phyloP scores from a whole-genome alignment of 495 filamentous ascomycete genomes.

The Parachaetomium inaequale region DNA sequence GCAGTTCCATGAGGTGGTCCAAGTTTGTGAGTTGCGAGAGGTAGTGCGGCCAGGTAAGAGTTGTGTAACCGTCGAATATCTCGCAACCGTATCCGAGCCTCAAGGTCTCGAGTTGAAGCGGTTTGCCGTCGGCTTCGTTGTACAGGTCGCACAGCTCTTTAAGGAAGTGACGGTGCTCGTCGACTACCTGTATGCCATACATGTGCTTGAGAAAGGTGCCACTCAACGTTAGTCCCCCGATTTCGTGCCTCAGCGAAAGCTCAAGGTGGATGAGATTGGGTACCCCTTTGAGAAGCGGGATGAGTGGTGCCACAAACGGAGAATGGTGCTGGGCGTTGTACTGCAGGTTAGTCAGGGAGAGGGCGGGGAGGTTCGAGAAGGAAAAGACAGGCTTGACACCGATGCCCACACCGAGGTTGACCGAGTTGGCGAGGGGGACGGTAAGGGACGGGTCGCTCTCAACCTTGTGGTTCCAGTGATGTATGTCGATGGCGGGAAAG shows the following conservation, averaged over 20 bases:
- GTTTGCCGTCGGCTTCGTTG: no score
- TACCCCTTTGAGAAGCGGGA: neutral
- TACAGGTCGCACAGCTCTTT: neutral
- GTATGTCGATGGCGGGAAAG: neutral
- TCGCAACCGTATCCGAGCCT: neutral
- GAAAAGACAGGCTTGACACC: neutral
- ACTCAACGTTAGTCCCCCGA: neutral
- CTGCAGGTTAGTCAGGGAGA: neutral
- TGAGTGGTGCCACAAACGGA: neutral
- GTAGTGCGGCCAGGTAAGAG: neutral
- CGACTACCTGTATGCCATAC: neutral
- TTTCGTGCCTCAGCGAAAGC: neutral
- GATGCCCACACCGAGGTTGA: neutral
- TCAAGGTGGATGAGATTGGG: neutral
- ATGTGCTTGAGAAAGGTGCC: neutral
- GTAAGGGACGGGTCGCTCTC: neutral
- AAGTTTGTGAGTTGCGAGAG: neutral
- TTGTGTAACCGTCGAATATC: neutral
- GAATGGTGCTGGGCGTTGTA: neutral
- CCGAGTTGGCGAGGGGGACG: neutral
- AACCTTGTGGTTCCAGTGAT: neutral
- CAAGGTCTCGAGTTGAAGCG: neutral
- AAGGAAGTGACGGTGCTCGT: neutral
- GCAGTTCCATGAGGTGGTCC: neutral
- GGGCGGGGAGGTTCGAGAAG: neutral